Base-by-base conservation (phyloP, 1,139 yeast genomes). In the Geotrichum europaeum region DNA sequence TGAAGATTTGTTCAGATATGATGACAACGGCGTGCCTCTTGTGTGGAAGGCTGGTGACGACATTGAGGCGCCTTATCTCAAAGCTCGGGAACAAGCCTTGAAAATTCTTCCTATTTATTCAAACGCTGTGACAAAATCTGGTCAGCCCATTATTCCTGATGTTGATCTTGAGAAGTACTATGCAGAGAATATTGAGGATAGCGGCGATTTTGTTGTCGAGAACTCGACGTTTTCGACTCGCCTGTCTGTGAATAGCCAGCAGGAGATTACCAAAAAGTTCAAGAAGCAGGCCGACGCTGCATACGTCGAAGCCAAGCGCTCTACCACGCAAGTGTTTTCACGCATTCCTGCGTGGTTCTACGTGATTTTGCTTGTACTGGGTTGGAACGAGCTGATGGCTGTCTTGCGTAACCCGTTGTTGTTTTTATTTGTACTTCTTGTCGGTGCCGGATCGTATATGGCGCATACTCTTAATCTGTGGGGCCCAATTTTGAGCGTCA, bases 381-480 rank as follows among this genome's bases (percentile, higher is more conserved):
- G 99, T 15, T 94, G 97, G 97, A 92, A 92, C 73, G 98, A 95
- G 78, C 87, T 94, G 68, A 83, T 91, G 87, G 87, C 96, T 9
- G 84, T 94, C 25, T 70, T 94, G 57, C 81, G 96, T 65, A 92
- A 89, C 72, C 99, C 99, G 34, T 70, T 88, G 28, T 80, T 65
- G 67, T 85, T 91, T 68, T 77, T 90, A 22, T 75, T 86, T 59
- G 69, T 83, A 9, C 65, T 83, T 12, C 69, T 91, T 57, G 66
- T 88, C 1, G 83, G 82, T 1, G 90, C 87, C 0, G 87, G 83
- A 1, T 72, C 81, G 1, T 90, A 87, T 70, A 80, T 87, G 58
- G 81, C 91, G 65, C 87, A 89, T 71, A 81, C 81, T 58, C 79
- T 87, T 73, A 87, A 87, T 66, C 76, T 92, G 72, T 81, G 92